phyloP scores from a whole-genome alignment of 768 basidiomycete genomes.

The Mycena rebaudengoi region DNA sequence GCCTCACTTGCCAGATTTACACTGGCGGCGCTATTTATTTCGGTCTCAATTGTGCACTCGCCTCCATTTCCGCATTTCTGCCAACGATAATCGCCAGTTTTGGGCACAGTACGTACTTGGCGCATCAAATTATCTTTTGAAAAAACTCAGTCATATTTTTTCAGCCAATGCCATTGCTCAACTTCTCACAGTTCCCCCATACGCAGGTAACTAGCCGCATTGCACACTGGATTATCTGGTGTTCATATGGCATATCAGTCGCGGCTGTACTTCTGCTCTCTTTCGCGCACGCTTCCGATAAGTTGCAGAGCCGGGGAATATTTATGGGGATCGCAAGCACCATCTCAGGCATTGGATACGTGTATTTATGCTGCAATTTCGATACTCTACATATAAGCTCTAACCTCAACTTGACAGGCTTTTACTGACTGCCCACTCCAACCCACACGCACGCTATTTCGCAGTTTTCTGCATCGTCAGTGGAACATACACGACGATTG shows the following conservation, averaged over 20 bases:
- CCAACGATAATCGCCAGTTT: conserved; percentile 83
- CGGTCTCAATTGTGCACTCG: conserved; percentile 76
- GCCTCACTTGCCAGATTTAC: conserved; percentile 60
- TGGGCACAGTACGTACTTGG: conserved; percentile 65
- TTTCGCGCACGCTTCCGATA: conserved; percentile 70
- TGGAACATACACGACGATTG: conserved; percentile 82
- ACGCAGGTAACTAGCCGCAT: conserved; percentile 51
- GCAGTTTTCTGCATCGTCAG: conserved; percentile 80
- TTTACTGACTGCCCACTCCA: conserved; percentile 60
- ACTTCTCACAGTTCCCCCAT: conserved; percentile 79
- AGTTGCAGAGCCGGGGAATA: conserved; percentile 63
- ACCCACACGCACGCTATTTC: conserved; percentile 76
- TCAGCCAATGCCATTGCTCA: conserved; percentile 73
- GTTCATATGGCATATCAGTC: too few relatives aligned
- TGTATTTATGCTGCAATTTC: conserved; percentile 48
- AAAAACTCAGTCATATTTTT: conserved; percentile 14
- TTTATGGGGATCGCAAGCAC: conserved; percentile 53
- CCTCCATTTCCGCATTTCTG: conserved; percentile 83
- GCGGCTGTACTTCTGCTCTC: conserved; percentile 66
- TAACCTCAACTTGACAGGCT: conserved; percentile 51
- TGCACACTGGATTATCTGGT: too few relatives aligned
- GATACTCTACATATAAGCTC: too few relatives aligned
- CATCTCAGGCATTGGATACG: conserved; percentile 66
- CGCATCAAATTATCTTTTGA: background rate
- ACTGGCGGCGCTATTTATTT: conserved; percentile 79